Percentiles rank a stretch among this genome's conserved stretches.
These are phyloP conservation scores for Pleurotus giganteus DNA, from an alignment of 768 basidiomycete species.

Conservation along the genomic window DNA sequence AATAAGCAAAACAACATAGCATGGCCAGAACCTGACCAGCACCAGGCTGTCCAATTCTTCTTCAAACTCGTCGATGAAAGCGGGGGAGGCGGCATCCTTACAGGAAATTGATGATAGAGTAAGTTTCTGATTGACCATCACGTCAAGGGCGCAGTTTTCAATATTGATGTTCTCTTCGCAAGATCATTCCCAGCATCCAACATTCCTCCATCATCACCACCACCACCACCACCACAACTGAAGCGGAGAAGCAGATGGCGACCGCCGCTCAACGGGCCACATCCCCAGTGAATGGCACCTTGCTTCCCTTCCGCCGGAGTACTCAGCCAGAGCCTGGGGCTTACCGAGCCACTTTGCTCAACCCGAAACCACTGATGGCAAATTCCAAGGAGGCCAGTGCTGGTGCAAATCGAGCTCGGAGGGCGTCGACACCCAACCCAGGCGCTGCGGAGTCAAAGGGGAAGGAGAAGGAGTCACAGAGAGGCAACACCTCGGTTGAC, in stretches of 20 bases:
- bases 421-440: slow-evolving; percentile 1
- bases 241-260: background rate
- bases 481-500: slow-evolving; percentile 4
- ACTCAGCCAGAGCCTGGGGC: slow-evolving; percentile 1
- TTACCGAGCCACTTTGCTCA: slow-evolving; percentile 5
- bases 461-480: slow-evolving; percentile 1
- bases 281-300: background rate
- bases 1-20: background rate
- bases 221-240: background rate
- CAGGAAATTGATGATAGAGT: slow-evolving; percentile 2
- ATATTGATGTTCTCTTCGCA: background rate
- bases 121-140: slow-evolving; percentile 9
- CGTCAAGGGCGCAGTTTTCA: slow-evolving; percentile 7
- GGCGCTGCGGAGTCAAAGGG: slow-evolving; percentile 3
- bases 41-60: background rate
- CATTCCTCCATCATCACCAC: slow-evolving; percentile 1
- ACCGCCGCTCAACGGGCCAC: background rate
- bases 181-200: slow-evolving; percentile 1
- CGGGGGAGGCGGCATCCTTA: background rate
- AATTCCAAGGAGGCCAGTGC: background rate
- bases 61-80: background rate
- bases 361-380: slow-evolving; percentile 4
- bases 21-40: background rate
- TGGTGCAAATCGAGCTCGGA: background rate
- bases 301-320: slow-evolving; percentile 6